A percentile compares a stretch with the other conserved stretches of the same genome.
Evolutionary conservation across 2,329 filamentous ascomycete genomes (phyloP).

Genomic region (Verticillium longisporum): DNA sequence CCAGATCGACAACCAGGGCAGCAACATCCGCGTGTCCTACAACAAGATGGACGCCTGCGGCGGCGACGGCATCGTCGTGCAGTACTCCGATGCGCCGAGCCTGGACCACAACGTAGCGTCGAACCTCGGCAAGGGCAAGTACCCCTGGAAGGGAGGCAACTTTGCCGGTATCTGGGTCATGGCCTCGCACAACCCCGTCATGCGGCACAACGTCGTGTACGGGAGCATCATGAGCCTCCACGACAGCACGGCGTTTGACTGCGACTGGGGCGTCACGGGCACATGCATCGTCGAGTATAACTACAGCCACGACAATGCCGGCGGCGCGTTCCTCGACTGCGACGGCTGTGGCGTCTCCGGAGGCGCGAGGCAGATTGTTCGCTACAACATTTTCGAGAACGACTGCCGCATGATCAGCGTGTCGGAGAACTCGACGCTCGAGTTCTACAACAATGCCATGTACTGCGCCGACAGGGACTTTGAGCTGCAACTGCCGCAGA

Average conservation of each 20-base stretch:
- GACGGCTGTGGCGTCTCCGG: slow-evolving; percentile 16
- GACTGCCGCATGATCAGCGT: slow-evolving; percentile 17
- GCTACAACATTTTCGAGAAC: slow-evolving; percentile 19
- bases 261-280: slow-evolving; percentile 18
- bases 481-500: slow-evolving; percentile 11
- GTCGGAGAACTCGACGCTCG: slow-evolving; percentile 12
- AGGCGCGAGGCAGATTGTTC: slow-evolving; percentile 15
- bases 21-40: slow-evolving; percentile 9
- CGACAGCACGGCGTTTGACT: slow-evolving; percentile 19
- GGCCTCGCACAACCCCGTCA: slow-evolving; percentile 12
- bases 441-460: slow-evolving; percentile 18
- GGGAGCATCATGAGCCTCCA: slow-evolving; percentile 14
- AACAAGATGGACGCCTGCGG: slow-evolving; percentile 15
- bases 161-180: slow-evolving; percentile 20
- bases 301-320: slow-evolving; percentile 18
- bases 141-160: slow-evolving; percentile 18
- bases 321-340: slow-evolving; percentile 18
- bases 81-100: slow-evolving; percentile 12
- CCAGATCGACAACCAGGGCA: slow-evolving; percentile 11
- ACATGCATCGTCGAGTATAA: slow-evolving; percentile 19
- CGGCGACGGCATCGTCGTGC: slow-evolving; percentile 16
- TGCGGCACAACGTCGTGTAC: slow-evolving; percentile 16
- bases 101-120: slow-evolving; percentile 16
- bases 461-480: slow-evolving; percentile 15
- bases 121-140: slow-evolving; percentile 15